These are phyloP conservation scores for Centaurea solstitialis DNA, from an alignment of 129 eudicot species.

Conservation along the genomic window DNA sequence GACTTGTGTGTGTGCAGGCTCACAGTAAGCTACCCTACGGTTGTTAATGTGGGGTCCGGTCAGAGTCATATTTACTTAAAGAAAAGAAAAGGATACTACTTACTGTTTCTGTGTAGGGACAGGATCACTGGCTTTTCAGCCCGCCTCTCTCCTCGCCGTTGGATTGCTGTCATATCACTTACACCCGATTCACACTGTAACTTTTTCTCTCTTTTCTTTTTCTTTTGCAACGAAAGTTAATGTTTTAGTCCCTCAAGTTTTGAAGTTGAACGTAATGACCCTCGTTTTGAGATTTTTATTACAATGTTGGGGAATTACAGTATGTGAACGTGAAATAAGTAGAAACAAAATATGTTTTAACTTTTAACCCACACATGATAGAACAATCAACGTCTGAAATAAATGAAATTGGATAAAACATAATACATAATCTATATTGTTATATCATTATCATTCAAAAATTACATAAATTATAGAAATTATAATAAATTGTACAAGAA, in stretches of 20 bases:
- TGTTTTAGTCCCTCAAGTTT: neutral
- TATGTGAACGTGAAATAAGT: no score
- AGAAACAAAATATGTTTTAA: no score
- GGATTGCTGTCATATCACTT: constrained; percentile 30
- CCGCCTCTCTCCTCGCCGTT: constrained; percentile 21
- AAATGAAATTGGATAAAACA: no score
- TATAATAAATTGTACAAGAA: no score
- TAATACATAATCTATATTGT: no score
- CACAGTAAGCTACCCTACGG: constrained; percentile 33
- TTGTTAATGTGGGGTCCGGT: constrained; percentile 20
- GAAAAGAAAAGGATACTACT: constrained; percentile 13
- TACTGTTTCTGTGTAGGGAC: constrained; percentile 4
- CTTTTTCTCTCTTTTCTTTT: neutral
- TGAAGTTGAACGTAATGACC: neutral
- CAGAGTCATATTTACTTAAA: neutral
- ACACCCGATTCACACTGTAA: neutral
- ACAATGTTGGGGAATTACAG: no score
- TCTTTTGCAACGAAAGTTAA: no score
- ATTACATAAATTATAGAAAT: no score
- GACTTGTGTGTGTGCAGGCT: constrained; percentile 26
- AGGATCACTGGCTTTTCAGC: constrained; percentile 22
- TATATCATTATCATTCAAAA: no score
- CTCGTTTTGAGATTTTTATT: neutral
- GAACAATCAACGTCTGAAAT: no score
- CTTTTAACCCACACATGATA: no score